phyloP scores from a whole-genome alignment of 2,329 filamentous ascomycete genomes.

The Juglanconis sp. region DNA sequence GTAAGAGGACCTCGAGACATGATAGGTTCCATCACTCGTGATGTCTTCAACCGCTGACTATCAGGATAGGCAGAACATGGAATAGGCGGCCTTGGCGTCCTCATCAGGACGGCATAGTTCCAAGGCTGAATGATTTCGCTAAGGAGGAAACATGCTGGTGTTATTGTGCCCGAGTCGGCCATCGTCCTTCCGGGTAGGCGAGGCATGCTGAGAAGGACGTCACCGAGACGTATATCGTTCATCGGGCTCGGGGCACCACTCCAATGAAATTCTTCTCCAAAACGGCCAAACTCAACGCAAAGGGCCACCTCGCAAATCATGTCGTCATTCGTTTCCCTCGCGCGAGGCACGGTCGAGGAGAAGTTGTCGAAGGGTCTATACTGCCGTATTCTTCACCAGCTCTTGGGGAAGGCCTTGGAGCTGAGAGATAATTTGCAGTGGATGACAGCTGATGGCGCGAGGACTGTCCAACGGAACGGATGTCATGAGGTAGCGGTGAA shows the following conservation, averaged over 20 bases:
- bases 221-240: too few relatives aligned
- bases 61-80: too few relatives aligned
- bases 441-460: constrained; percentile 7
- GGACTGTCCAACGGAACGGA: not conserved
- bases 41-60: too few relatives aligned
- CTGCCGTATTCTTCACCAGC: constrained; percentile 43
- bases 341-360: constrained; percentile 39
- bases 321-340: constrained; percentile 47
- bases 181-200: too few relatives aligned
- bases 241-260: constrained; percentile 20
- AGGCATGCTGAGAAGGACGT: too few relatives aligned
- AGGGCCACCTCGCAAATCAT: constrained; percentile 10
- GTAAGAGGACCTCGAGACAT: too few relatives aligned
- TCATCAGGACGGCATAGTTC: too few relatives aligned
- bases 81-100: too few relatives aligned
- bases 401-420: constrained; percentile 32
- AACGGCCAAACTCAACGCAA: constrained; percentile 9
- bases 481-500: constrained; percentile 16
- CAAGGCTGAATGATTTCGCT: too few relatives aligned
- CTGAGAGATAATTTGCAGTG: constrained; percentile 31
- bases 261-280: constrained; percentile 37
- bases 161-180: too few relatives aligned
- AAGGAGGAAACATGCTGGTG: too few relatives aligned
- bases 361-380: constrained; percentile 44
- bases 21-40: too few relatives aligned